Percentiles rank a stretch among this genome's conserved stretches.
phyloP scores from a whole-genome alignment of 106 monocot species.

The Iris macrosiphon region DNA sequence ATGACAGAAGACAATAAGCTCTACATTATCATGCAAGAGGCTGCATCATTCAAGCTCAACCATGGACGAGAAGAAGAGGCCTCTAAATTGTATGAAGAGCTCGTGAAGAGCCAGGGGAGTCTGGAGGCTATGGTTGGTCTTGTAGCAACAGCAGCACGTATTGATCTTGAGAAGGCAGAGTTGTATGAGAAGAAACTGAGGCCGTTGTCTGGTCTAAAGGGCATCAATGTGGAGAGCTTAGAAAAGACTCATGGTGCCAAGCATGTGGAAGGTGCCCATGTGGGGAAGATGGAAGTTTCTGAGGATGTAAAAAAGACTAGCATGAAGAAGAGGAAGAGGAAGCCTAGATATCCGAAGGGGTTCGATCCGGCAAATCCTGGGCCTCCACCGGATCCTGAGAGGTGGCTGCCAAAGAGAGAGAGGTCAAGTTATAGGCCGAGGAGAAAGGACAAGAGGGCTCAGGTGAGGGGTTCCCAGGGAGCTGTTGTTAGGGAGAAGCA shows the following conservation, averaged over 20 bases:
- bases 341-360: constrained; percentile 86
- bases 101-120: constrained; percentile 27
- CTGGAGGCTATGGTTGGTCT: constrained; percentile 50
- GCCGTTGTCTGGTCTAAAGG: constrained; percentile 59
- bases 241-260: constrained; percentile 89
- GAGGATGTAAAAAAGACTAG: constrained; percentile 64
- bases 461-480: constrained; percentile 90
- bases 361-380: constrained; percentile 92
- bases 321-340: constrained; percentile 91
- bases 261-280: constrained; percentile 36
- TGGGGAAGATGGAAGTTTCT: constrained; percentile 28
- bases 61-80: constrained; percentile 50
- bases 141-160: constrained; percentile 36
- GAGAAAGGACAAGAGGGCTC: constrained; percentile 92
- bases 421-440: constrained; percentile 85
- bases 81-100: constrained; percentile 45
- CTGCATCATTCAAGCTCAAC: constrained; percentile 57
- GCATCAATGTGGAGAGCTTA: constrained; percentile 52
- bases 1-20: constrained; percentile 72
- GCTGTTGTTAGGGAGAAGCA: constrained; percentile 77
- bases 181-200: constrained; percentile 65
- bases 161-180: constrained; percentile 80
- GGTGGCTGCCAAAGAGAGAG: constrained; percentile 93
- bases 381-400: constrained; percentile 91
- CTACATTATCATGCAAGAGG: constrained; percentile 51